A percentile compares a stretch with the other conserved stretches of the same genome.
phyloP scores from a whole-genome alignment of 148 eudicot genomes.

The Diospyros lotus region DNA sequence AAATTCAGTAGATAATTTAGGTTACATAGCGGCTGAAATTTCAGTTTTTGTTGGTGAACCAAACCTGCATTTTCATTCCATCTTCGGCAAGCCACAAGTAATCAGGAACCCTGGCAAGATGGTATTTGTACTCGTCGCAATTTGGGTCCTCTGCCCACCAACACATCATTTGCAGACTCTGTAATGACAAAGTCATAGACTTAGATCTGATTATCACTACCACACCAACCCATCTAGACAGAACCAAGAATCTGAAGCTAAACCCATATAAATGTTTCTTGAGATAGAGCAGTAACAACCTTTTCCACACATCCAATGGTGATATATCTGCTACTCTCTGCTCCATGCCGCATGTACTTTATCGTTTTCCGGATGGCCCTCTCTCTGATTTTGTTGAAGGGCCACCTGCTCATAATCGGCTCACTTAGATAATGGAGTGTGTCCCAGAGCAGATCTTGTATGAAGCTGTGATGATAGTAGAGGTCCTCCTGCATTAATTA shows the following conservation, averaged over 20 bases:
- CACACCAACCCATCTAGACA: too few species aligned
- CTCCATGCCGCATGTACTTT: constrained; percentile 14
- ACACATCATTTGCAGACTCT: constrained; percentile 12
- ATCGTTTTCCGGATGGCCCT: constrained; percentile 5
- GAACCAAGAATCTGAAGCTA: too few species aligned
- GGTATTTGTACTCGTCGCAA: constrained; percentile 13
- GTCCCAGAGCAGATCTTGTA: constrained; percentile 20
- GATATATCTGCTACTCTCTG: constrained; percentile 12
- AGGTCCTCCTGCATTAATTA: constrained; percentile 15
- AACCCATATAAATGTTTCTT: too few species aligned
- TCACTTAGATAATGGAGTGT: constrained; percentile 8
- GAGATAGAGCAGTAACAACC: background rate
- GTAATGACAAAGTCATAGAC: background rate
- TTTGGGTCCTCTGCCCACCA: constrained; percentile 12
- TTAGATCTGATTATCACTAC: too few species aligned
- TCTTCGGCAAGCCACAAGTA: constrained; percentile 21
- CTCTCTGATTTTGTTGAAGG: constrained; percentile 14
- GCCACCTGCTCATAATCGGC: constrained; percentile 8
- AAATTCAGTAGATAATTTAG: too few species aligned
- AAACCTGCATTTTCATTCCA: constrained; percentile 17
- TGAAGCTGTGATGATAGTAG: constrained; percentile 5
- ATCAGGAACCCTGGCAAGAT: constrained; percentile 18
- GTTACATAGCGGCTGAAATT: background rate
- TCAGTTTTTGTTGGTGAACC: background rate
- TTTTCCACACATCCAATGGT: constrained; percentile 10